Base-by-base conservation (phyloP, 176 grass and related monocot genomes). In the Carex cristatella region DNA sequence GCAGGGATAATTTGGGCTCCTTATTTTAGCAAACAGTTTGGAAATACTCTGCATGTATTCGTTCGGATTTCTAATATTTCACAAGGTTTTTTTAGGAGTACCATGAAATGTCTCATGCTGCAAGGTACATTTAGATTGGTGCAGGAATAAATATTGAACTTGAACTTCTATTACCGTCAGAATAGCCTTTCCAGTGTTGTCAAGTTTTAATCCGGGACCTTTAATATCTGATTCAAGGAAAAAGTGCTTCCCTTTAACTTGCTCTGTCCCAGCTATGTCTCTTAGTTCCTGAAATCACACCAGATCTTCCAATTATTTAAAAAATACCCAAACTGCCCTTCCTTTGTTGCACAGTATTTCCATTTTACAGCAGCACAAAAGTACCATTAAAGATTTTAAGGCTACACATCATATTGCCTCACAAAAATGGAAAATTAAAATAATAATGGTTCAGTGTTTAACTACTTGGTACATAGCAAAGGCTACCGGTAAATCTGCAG, bases 151-250 rank as follows among this genome's bases (percentile, higher is more conserved):
- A 81, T 62, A 38, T 10, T 23, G 49, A 61, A 61, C 32, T 13
- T 7, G 2, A 77, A 81, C 58, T 38, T 81, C 1, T 55, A 79
- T 79, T 88, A 94, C 93, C 5, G 91, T 98, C 70, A 98, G 84
- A 73, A 98, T 98, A 84, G 93, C 80, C 90, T 98, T 98, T 40
- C 95, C 93, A 11, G 93, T 95, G 48, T 92, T 76, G 84, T 98
- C 95, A 83, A 95, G 95, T 90, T 95, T 98, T 80, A 98, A 73
- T 72, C 93, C 92, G 51, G 95, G 93, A 12, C 92, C 95, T 81
- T 93, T 98, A 72, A 98, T 93, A 84, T 98, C 95, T 18, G 71
- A 65, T 93, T 98, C 95, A 65, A 98, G 81, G 86, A 98, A 95
- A 85, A 98, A 98, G 85, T 93, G 89, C n/a, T 92, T 98, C 51